Conservation (phyloP, 306 rosid species). For the Corylus heterophylla region DNA sequence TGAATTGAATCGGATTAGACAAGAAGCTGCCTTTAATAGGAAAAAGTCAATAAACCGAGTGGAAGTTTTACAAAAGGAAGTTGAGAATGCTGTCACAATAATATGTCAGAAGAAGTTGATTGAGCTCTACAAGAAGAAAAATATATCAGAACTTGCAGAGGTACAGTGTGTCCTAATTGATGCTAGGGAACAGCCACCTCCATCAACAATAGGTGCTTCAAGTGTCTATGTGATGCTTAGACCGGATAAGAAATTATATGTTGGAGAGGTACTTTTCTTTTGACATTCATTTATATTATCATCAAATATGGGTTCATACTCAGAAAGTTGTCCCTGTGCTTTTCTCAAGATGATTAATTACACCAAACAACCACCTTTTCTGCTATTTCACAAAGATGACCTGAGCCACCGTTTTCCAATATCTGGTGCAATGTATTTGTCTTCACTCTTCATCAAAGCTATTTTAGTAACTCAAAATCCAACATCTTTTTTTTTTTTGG, state of each 20-base stretch:
- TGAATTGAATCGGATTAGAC: conserved; percentile 22
- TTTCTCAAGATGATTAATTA: neutral
- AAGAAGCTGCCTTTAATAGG: conserved; percentile 27
- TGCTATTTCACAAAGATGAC: conserved; percentile 1
- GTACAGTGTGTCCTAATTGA: conserved; percentile 59
- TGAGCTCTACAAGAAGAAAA: conserved; percentile 45
- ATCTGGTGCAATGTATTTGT: neutral
- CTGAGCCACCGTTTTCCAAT: neutral
- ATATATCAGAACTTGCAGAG: conserved; percentile 27
- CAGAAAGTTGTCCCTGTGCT: neutral
- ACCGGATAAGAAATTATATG: conserved; percentile 72
- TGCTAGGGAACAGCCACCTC: conserved; percentile 84
- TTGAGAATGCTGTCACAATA: conserved; percentile 59
- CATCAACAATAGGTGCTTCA: conserved; percentile 82
- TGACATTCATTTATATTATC: neutral
- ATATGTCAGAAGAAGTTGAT: conserved; percentile 69
- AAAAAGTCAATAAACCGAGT: conserved; percentile 33
- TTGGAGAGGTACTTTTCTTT: conserved; percentile 70
- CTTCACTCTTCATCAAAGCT: neutral
- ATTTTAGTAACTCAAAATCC: neutral
- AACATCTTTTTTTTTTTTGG: neutral
- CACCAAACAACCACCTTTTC: neutral
- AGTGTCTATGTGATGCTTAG: conserved; percentile 82
- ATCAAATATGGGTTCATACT: neutral
- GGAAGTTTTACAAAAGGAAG: conserved; percentile 43